These are phyloP conservation scores for Hippophae tibetana DNA, from an alignment of 306 rosid genomes.

Conservation along the genomic window DNA sequence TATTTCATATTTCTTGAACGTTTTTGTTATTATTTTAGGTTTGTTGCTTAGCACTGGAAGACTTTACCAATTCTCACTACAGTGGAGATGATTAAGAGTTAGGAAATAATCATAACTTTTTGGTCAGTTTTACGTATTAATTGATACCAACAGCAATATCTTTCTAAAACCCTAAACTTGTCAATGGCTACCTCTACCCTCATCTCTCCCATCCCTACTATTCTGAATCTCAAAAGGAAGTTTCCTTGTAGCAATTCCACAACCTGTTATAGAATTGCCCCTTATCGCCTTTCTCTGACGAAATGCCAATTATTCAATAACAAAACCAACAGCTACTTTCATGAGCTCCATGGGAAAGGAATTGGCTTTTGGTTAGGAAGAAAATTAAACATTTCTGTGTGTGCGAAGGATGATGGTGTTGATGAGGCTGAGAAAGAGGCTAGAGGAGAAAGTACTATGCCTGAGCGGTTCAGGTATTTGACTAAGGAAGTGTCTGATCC, in stretches of 20 bases:
- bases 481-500: slow-evolving; percentile 63
- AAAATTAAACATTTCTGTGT: slow-evolving; percentile 20
- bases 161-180: slow-evolving; percentile 29
- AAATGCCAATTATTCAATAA: slow-evolving; percentile 23
- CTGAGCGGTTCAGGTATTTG: slow-evolving; percentile 62
- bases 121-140: too few species aligned
- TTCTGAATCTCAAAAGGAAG: slow-evolving; percentile 27
- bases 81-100: too few species aligned
- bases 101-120: too few species aligned
- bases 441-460: slow-evolving; percentile 60
- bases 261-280: slow-evolving; percentile 7
- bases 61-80: too few species aligned
- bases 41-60: too few species aligned
- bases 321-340: slow-evolving; percentile 11
- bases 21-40: too few species aligned
- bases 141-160: slow-evolving; percentile 4
- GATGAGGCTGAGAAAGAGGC: slow-evolving; percentile 50
- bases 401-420: slow-evolving; percentile 18
- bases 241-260: slow-evolving; percentile 17
- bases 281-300: slow-evolving; percentile 15
- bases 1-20: too few species aligned
- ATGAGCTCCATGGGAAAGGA: slow-evolving; percentile 24
- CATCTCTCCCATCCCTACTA: slow-evolving; percentile 28
- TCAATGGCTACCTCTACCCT: slow-evolving; percentile 33
- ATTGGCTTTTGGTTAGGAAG: slow-evolving; percentile 23